These are phyloP conservation scores for Suhomyces anneliseae DNA, from an alignment of 1,139 yeast species.

Conservation along the genomic window DNA sequence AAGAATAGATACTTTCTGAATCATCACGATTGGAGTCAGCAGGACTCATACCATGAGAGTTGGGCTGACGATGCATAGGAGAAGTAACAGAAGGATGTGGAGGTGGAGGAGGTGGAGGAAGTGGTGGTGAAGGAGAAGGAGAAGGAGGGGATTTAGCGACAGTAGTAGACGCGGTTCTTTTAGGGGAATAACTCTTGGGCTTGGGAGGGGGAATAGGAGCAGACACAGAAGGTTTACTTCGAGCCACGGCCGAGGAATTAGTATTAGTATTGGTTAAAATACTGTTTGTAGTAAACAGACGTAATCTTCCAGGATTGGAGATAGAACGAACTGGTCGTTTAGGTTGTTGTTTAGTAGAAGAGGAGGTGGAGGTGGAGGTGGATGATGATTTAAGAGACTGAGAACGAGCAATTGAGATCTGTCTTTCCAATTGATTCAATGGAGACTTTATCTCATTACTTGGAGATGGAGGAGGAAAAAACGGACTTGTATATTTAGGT, in stretches of 20 bases:
- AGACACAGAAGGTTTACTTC: background rate
- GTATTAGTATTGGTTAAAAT: background rate
- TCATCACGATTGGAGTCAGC: constrained; percentile 16
- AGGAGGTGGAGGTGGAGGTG: background rate
- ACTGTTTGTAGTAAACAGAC: background rate
- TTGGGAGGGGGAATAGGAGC: background rate
- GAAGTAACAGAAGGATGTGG: constrained; percentile 4
- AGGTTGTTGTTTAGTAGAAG: background rate
- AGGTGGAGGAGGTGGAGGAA: background rate
- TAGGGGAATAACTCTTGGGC: background rate
- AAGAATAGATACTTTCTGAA: constrained; percentile 40
- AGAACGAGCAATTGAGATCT: constrained; percentile 15
- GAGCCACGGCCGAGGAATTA: background rate
- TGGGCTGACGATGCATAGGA: background rate
- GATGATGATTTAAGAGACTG: constrained; percentile 6
- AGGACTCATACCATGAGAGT: background rate
- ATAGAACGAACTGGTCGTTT: constrained; percentile 4
- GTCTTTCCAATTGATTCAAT: constrained; percentile 15
- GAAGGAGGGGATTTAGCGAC: background rate
- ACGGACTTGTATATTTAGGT: background rate
- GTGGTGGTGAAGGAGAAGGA: background rate
- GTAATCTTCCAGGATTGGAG: constrained; percentile 2
- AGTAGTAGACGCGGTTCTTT: background rate
- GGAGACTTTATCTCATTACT: constrained; percentile 13
- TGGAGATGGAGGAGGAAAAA: background rate